A percentile compares a stretch with the other conserved stretches of the same genome.
Evolutionary conservation across 1,284 basidiomycete species (phyloP).

Genomic region (Moniliophthora roreri): DNA sequence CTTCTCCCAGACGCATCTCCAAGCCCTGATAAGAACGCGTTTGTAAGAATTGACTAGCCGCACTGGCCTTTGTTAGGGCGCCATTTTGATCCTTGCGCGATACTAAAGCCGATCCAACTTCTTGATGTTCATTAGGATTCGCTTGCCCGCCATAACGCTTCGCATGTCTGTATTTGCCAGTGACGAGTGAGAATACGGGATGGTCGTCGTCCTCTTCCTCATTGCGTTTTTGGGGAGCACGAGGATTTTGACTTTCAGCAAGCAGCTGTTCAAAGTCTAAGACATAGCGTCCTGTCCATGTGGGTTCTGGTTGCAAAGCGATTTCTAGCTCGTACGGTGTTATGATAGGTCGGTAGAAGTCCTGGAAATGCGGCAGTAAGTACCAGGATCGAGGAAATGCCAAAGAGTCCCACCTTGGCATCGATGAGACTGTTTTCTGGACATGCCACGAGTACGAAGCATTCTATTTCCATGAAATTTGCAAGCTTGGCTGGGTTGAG

Average conservation of each 20-base stretch:
- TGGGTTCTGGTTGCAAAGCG: constrained; percentile 67
- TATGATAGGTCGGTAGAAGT: constrained; percentile 89
- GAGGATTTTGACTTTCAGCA: neutral
- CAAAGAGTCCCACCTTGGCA: constrained; percentile 53
- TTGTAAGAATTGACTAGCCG: constrained; percentile 72
- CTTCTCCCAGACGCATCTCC: constrained; percentile 78
- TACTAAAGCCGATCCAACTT: constrained; percentile 38
- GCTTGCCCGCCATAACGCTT: constrained; percentile 57
- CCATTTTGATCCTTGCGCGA: constrained; percentile 62
- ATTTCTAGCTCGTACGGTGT: constrained; percentile 93
- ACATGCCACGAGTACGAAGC: constrained; percentile 94
- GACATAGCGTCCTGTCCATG: constrained; percentile 82
- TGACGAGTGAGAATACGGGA: constrained; percentile 85
- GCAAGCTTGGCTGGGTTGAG: constrained; percentile 94
- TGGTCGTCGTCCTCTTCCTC: constrained; percentile 51
- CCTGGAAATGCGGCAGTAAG: constrained; percentile 42
- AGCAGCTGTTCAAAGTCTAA: constrained; percentile 75
- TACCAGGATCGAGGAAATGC: neutral
- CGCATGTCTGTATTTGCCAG: constrained; percentile 82
- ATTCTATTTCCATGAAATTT: constrained; percentile 96
- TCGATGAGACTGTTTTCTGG: constrained; percentile 92
- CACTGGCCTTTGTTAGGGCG: constrained; percentile 55
- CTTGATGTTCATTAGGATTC: neutral
- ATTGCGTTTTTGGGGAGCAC: constrained; percentile 10
- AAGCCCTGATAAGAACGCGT: constrained; percentile 81